phyloP scores from a whole-genome alignment of 257 asterid species.

The Solanum infundibuliforme region DNA sequence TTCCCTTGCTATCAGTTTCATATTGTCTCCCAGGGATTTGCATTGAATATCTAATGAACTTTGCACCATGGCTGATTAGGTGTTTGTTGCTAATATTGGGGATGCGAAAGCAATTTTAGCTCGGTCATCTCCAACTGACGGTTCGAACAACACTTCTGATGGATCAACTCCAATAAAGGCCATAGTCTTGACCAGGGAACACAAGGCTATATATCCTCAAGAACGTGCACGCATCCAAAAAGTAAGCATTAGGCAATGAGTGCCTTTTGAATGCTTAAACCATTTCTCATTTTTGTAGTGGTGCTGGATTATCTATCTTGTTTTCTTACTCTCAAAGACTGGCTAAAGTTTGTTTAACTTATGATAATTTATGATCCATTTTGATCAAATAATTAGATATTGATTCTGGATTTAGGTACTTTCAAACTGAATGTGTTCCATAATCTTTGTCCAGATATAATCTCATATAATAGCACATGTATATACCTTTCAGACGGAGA shows the following conservation, averaged over 20 bases:
- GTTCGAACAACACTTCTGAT: constrained; percentile 18
- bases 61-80: constrained; percentile 25
- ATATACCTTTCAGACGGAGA: neutral
- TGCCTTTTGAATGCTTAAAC: neutral
- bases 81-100: constrained; percentile 87
- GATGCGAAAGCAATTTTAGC: constrained; percentile 90
- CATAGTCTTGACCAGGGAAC: constrained; percentile 84
- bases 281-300: neutral
- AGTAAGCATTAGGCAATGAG: constrained; percentile 22
- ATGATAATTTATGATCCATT: neutral
- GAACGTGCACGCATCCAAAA: constrained; percentile 90
- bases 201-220: constrained; percentile 83
- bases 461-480: neutral
- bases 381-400: neutral
- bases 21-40: neutral
- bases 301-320: neutral
- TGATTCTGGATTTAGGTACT: neutral
- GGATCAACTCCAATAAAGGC: constrained; percentile 42
- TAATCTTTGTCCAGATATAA: neutral
- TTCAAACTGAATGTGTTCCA: neutral
- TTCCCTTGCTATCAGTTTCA: neutral
- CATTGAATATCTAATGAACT: neutral
- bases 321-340: neutral
- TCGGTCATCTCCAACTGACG: constrained; percentile 47
- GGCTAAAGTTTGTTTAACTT: neutral